Evolutionary conservation across 176 grass and related monocot genomes (phyloP), one percentile per base, ranked within the genome.

Genomic region (Stipa capillata): DNA sequence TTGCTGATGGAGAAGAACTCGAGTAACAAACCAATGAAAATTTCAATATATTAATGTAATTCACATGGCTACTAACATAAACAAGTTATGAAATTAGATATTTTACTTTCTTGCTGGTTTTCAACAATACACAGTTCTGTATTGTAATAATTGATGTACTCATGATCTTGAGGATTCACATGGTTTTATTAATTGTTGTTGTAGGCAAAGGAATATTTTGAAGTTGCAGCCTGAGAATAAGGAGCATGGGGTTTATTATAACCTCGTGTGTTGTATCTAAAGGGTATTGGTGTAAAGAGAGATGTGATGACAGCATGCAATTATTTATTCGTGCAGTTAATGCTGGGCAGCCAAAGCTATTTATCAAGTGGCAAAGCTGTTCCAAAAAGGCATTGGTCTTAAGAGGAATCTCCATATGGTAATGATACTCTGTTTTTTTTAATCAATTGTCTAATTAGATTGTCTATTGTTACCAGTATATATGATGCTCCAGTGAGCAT

Each of bases 351-450:
- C 97, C 97, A 77, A 99, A 85, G 97, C 97, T 74, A 87, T 99
- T 58, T 99, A 95, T 76, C 97, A 99, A 87, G 84, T 99, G 58
- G 97, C 97, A 23, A 99, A 94, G 62, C 77, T 99, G 78, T 99
- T 93, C 76, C 97, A 99, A 37, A 99, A 89, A 74, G 97, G 92
- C 57, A 84, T 99, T 59, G 88, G 90, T 36, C 90, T 99, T 65
- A 99, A 96, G 92, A 93, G 82, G 79, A 99, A 96, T 85, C 90
- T 99, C 68, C 87, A 96, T 54, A 93, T 89, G 90, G 97, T 99
- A 93, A 61, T 82, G 60, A 65, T 76, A 67, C 20, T 23, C n/a
- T 58, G 10, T 56, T 51, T 20, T 43, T 5, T 57, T 89, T 1
- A 45, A 20, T 79, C 33, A 31, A 17, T 52, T 54, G 9, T 45